Conservation (phyloP, 768 basidiomycete genomes). For the Phaffia tasmanica region DNA sequence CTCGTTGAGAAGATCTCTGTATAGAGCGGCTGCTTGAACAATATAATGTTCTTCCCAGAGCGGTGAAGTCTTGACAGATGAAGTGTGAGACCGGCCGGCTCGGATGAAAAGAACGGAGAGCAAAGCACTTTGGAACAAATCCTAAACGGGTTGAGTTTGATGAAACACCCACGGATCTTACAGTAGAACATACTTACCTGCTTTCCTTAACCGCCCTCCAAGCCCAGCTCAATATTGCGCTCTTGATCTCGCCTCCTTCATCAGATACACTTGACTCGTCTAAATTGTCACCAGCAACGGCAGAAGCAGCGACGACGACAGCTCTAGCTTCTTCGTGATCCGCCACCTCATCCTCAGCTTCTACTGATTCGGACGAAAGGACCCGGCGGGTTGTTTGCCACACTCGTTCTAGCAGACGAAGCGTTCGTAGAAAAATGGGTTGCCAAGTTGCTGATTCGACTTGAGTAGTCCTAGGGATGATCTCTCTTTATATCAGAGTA, state of each 20-base stretch:
- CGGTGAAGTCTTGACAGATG: background rate
- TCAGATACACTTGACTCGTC: background rate
- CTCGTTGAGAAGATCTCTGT: constrained; percentile 18
- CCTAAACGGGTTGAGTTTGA: background rate
- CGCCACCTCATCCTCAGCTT: constrained; percentile 11
- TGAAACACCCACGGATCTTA: background rate
- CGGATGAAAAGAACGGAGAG: constrained; percentile 15
- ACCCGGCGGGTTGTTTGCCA: constrained; percentile 23
- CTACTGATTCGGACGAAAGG: constrained; percentile 7
- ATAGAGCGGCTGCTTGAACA: constrained; percentile 1
- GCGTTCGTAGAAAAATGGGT: constrained; percentile 1
- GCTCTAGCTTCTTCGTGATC: constrained; percentile 7
- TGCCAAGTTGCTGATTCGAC: background rate
- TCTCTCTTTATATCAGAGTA: constrained; percentile 2
- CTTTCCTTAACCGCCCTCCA: constrained; percentile 23
- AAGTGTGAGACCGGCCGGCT: background rate
- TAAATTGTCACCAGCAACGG: background rate
- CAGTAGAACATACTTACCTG: constrained; percentile 8
- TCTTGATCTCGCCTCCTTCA: constrained; percentile 1
- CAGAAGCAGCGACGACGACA: constrained; percentile 1
- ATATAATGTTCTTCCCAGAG: background rate
- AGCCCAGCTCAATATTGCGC: constrained; percentile 16
- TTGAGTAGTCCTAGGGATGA: constrained; percentile 8
- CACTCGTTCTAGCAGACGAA: background rate
- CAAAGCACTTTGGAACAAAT: background rate